These are phyloP conservation scores for Lactarius indigo DNA, from an alignment of 768 basidiomycete genomes.

Conservation along the genomic window DNA sequence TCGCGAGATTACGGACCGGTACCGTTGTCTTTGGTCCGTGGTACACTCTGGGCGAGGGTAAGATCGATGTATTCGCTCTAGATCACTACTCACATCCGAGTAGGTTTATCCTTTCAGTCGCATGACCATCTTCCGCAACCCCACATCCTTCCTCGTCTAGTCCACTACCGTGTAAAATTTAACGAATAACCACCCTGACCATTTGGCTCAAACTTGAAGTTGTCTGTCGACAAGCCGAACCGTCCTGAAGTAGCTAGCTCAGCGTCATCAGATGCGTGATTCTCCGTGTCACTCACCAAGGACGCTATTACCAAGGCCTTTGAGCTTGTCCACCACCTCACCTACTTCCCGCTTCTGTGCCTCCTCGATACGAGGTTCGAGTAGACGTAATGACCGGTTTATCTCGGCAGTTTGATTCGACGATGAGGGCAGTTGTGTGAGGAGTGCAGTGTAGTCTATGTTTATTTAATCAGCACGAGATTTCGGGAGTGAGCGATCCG, in stretches of 20 bases:
- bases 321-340: slow-evolving; percentile 92
- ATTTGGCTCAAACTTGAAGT: slow-evolving; percentile 94
- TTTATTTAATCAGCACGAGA: not conserved
- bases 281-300: slow-evolving; percentile 53
- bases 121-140: slow-evolving; percentile 32
- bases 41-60: slow-evolving; percentile 64
- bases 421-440: slow-evolving; percentile 55
- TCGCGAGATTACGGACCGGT: slow-evolving; percentile 93
- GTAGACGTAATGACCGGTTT: slow-evolving; percentile 43
- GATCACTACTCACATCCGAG: slow-evolving; percentile 1
- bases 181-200: slow-evolving; percentile 95
- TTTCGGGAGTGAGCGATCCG: slow-evolving; percentile 3
- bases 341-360: slow-evolving; percentile 83
- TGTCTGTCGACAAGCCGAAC: slow-evolving; percentile 93
- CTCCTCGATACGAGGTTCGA: slow-evolving; percentile 68
- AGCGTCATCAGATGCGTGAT: not conserved
- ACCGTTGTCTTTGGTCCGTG: slow-evolving; percentile 71
- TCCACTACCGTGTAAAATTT: slow-evolving; percentile 62
- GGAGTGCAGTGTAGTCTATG: slow-evolving; percentile 75
- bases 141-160: slow-evolving; percentile 31
- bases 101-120: slow-evolving; percentile 32
- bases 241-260: slow-evolving; percentile 51
- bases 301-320: slow-evolving; percentile 86
- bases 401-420: slow-evolving; percentile 50
- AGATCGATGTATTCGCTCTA: slow-evolving; percentile 25